phyloP scores from a whole-genome alignment of 768 basidiomycete species.

The Serendipita sp. region DNA sequence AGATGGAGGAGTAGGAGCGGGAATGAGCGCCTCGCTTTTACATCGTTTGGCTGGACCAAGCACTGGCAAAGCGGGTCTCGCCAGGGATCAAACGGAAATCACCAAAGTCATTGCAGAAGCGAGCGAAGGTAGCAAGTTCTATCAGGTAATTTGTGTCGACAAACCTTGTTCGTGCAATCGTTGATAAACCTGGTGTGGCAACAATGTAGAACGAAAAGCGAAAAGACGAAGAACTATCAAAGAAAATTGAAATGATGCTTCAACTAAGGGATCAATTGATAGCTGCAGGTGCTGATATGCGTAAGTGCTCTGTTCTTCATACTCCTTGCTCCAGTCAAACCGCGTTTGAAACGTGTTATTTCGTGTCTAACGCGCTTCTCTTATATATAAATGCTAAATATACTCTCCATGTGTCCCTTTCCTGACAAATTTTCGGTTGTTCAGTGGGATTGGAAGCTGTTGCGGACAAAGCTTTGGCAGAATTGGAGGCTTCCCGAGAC shows the following conservation, averaged over 20 bases:
- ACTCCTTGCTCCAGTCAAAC: too few relatives aligned
- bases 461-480: conserved; percentile 25
- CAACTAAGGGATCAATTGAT: conserved; percentile 44
- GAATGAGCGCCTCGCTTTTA: conserved; percentile 28
- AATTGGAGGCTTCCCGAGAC: conserved; percentile 63
- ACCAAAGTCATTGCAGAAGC: conserved; percentile 81
- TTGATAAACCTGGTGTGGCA: background rate
- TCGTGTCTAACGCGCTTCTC: background rate
- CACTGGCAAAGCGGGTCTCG: conserved; percentile 73
- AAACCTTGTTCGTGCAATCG: background rate
- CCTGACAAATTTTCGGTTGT: conserved; percentile 6
- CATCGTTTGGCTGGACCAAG: conserved; percentile 77
- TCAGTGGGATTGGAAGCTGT: conserved; percentile 22
- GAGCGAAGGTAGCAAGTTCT: conserved; percentile 87
- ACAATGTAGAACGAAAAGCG: conserved; percentile 62
- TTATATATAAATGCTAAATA: background rate
- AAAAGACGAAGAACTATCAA: conserved; percentile 73
- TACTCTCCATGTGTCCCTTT: background rate
- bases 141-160: conserved; percentile 35
- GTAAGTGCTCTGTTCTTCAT: conserved; percentile 23
- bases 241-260: conserved; percentile 55
- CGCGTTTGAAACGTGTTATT: too few relatives aligned
- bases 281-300: conserved; percentile 34
- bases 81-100: conserved; percentile 67
- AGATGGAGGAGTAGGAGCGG: background rate